Conservation (phyloP, 1,139 yeast genomes). For the Yamadazyma songkhlaensis region DNA sequence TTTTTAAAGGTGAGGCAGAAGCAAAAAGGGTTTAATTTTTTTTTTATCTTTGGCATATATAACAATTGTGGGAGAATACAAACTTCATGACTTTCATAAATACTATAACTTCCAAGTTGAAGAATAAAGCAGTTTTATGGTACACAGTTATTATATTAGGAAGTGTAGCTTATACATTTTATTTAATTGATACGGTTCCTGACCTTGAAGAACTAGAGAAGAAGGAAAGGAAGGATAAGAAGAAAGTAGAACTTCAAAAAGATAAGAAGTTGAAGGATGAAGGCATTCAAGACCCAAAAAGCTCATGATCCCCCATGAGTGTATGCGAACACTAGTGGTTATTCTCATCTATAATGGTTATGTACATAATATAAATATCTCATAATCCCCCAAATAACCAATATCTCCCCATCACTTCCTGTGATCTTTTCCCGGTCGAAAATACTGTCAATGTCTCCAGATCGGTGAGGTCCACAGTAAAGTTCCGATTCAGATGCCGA, state of each 20-base stretch:
- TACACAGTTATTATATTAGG: constrained; percentile 32
- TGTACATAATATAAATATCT: constrained; percentile 1
- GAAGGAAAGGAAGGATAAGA: neutral
- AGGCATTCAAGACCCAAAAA: no score
- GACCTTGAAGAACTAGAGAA: constrained; percentile 7
- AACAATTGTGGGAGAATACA: neutral
- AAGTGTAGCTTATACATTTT: constrained; percentile 34
- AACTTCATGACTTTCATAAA: constrained; percentile 22
- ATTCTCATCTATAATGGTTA: neutral
- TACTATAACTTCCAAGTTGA: constrained; percentile 23
- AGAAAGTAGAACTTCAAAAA: constrained; percentile 6
- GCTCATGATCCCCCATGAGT: neutral
- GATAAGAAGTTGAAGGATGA: constrained; percentile 2
- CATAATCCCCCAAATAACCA: neutral
- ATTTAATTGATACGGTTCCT: constrained; percentile 31
- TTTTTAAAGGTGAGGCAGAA: constrained; percentile 1
- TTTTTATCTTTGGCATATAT: neutral
- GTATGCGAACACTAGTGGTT: neutral
- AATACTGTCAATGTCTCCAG: no score
- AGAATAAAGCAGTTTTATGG: constrained; percentile 35
- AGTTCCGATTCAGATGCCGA: no score
- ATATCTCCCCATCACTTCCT: no score
- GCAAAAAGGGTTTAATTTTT: neutral
- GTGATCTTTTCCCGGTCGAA: no score
- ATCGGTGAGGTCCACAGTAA: no score